phyloP scores from a whole-genome alignment of 2,329 filamentous ascomycete species.

The Trichoderma guizhouense region DNA sequence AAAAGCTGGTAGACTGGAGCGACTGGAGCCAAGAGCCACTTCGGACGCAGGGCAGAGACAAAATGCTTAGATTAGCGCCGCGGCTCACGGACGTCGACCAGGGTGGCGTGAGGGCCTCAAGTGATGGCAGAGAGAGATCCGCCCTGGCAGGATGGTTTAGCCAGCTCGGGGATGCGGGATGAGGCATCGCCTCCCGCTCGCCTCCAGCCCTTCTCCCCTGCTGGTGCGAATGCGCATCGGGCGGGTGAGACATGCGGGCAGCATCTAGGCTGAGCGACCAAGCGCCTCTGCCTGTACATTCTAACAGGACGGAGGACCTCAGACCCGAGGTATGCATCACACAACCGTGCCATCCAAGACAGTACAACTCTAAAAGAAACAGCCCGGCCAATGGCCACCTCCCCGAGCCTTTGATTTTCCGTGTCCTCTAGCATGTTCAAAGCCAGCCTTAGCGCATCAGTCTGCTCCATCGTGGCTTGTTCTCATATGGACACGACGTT shows the following conservation, averaged over 20 bases:
- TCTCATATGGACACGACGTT: background rate
- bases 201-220: background rate
- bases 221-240: slow-evolving; percentile 11
- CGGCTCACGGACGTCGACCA: slow-evolving; percentile 19
- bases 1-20: background rate
- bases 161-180: background rate
- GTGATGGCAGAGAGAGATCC: slow-evolving; percentile 12
- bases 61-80: slow-evolving; percentile 13
- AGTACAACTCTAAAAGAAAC: slow-evolving; percentile 7
- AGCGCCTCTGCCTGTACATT: background rate
- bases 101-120: background rate
- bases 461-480: background rate
- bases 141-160: background rate
- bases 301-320: background rate
- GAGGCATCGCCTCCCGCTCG: background rate
- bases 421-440: background rate
- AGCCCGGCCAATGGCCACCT: background rate
- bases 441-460: background rate
- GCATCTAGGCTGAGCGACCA: background rate
- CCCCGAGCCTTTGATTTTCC: background rate
- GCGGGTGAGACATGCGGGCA: slow-evolving; percentile 12
- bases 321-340: slow-evolving; percentile 15
- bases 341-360: slow-evolving; percentile 12
- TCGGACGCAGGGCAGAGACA: slow-evolving; percentile 15
- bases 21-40: slow-evolving; percentile 1